These are phyloP conservation scores for Effrenium voratum DNA, from an alignment of 73 alveolate species.

Conservation along the genomic window DNA sequence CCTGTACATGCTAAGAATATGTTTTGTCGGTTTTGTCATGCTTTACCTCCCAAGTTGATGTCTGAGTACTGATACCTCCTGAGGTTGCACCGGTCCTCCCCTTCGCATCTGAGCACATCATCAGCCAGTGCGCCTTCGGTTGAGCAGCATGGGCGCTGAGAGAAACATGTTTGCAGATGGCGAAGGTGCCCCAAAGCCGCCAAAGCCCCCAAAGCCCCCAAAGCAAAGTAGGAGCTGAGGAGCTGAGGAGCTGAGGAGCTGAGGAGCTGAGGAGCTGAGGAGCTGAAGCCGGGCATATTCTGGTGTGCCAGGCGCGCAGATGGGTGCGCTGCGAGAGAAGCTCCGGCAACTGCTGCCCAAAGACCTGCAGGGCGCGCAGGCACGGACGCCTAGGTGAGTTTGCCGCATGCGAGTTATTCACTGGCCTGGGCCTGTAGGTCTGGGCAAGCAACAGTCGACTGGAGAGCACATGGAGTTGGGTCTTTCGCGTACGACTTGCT, in stretches of 20 bases:
- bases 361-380: slow-evolving; percentile 34
- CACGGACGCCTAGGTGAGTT: not conserved
- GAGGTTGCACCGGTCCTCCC: slow-evolving; percentile 12
- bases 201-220: not conserved
- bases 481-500: not conserved
- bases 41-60: not conserved
- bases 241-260: not conserved
- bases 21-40: too few relatives aligned
- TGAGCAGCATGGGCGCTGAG: not conserved
- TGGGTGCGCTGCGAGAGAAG: slow-evolving; percentile 55
- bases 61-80: not conserved
- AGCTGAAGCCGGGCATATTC: not conserved
- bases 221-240: not conserved
- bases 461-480: not conserved
- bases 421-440: not conserved
- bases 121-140: not conserved
- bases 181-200: not conserved
- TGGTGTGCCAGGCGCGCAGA: slow-evolving; percentile 23
- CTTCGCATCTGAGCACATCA: not conserved
- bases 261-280: not conserved
- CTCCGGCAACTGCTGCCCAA: slow-evolving; percentile 73
- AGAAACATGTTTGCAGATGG: not conserved
- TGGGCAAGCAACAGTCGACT: not conserved
- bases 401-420: not conserved
- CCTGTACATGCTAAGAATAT: too few relatives aligned